Percentiles rank a stretch among this genome's conserved stretches.
Evolutionary conservation across 192 early-diverging fungal genomes (phyloP).

Genomic region (Umbelopsis vinacea): DNA sequence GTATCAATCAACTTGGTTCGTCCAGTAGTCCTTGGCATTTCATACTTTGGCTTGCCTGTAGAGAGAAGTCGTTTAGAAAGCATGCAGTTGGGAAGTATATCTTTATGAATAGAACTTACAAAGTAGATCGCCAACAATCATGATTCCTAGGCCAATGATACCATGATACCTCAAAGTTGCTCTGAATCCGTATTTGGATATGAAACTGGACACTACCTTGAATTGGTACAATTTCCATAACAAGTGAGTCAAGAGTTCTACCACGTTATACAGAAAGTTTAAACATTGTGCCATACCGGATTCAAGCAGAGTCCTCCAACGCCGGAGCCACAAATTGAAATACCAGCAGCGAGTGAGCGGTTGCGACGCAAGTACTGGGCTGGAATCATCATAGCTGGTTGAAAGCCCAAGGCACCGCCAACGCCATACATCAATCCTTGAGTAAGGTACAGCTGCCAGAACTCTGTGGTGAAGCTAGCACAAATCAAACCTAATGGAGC

Average conservation of each 20-base stretch:
- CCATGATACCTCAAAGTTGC: slow-evolving; percentile 34
- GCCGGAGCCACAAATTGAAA: slow-evolving; percentile 69
- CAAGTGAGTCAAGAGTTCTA: neutral
- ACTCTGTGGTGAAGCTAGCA: slow-evolving; percentile 61
- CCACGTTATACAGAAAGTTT: neutral
- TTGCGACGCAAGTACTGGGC: slow-evolving; percentile 63
- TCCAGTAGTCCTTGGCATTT: neutral
- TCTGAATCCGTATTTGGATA: slow-evolving; percentile 29
- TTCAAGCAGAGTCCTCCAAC: slow-evolving; percentile 65
- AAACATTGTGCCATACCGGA: slow-evolving; percentile 37
- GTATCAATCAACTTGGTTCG: neutral
- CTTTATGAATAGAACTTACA: neutral
- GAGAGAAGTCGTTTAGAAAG: neutral
- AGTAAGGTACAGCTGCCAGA: slow-evolving; percentile 71
- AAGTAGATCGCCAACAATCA: neutral
- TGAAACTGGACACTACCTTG: slow-evolving; percentile 12
- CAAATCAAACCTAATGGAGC: slow-evolving; percentile 60
- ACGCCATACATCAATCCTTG: slow-evolving; percentile 68
- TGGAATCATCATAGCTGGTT: slow-evolving; percentile 62
- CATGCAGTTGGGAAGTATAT: neutral
- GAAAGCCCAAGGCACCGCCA: slow-evolving; percentile 60
- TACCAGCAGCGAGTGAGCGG: slow-evolving; percentile 64
- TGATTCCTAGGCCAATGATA: slow-evolving; percentile 30
- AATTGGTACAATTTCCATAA: neutral
- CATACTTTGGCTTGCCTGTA: neutral